These are phyloP conservation scores for Adiantum capillusveneris DNA, from an alignment of 75 land plant species.

Conservation along the genomic window DNA sequence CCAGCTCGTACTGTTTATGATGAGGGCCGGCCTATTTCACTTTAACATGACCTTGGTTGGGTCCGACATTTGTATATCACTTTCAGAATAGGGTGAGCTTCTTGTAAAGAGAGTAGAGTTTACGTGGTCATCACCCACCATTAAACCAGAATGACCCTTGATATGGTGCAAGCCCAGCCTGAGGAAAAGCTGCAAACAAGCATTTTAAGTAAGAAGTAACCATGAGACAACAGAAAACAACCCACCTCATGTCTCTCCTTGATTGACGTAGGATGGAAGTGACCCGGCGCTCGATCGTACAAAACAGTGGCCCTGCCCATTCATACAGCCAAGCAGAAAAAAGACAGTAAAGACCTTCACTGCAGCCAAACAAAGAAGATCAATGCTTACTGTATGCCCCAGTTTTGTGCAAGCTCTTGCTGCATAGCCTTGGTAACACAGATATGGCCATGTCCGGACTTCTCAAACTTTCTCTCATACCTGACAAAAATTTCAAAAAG, in stretches of 20 bases:
- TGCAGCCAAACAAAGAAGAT: neutral
- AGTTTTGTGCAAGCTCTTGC: slow-evolving; percentile 87
- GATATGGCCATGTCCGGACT: slow-evolving; percentile 70
- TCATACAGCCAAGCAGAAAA: neutral
- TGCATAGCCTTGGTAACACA: slow-evolving; percentile 98
- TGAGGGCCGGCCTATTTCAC: slow-evolving; percentile 73
- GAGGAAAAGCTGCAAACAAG: slow-evolving; percentile 28
- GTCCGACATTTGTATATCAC: neutral
- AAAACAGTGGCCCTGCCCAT: slow-evolving; percentile 70
- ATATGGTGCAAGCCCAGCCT: neutral
- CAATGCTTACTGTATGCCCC: slow-evolving; percentile 63
- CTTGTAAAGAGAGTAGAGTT: slow-evolving; percentile 32
- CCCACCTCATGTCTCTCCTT: slow-evolving; percentile 82
- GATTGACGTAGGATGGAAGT: slow-evolving; percentile 58
- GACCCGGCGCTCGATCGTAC: slow-evolving; percentile 89
- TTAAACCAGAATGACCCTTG: slow-evolving; percentile 27
- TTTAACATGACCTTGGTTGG: slow-evolving; percentile 26
- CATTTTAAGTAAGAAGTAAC: neutral
- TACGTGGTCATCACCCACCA: too few relatives aligned
- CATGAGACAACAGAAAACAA: too few relatives aligned
- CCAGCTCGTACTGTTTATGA: slow-evolving; percentile 96
- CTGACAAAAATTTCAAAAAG: slow-evolving; percentile 20
- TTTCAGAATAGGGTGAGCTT: too few relatives aligned
- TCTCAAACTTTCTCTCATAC: slow-evolving; percentile 78
- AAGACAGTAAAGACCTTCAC: too few relatives aligned